phyloP scores from a whole-genome alignment of 192 early-diverging fungal species.

The Phycomyces blakesleeanus region DNA sequence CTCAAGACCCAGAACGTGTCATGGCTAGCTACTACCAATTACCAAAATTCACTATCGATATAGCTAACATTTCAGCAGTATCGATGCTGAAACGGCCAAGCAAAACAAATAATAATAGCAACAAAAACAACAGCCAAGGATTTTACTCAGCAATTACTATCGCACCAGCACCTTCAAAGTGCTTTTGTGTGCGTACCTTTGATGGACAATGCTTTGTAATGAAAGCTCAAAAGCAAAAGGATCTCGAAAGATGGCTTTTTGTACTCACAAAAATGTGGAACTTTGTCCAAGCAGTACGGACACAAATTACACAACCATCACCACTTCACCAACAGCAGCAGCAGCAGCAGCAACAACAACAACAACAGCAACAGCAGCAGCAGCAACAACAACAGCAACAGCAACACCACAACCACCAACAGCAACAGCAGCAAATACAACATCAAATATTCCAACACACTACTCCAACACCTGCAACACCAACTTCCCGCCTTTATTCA shows the following conservation, averaged over 20 bases:
- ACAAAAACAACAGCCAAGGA: not conserved
- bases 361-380: too few relatives aligned
- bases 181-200: conserved; percentile 28
- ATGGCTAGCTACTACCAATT: conserved; percentile 39
- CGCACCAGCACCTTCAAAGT: not conserved
- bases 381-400: too few relatives aligned
- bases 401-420: too few relatives aligned
- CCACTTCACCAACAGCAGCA: too few relatives aligned
- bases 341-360: too few relatives aligned
- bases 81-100: conserved; percentile 19
- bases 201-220: conserved; percentile 23
- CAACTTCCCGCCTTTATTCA: not conserved
- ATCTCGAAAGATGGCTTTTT: conserved; percentile 38
- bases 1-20: conserved; percentile 41
- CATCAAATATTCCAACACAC: not conserved
- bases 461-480: conserved; percentile 3
- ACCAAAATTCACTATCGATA: conserved; percentile 33
- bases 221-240: conserved; percentile 34
- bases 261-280: conserved; percentile 36
- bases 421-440: too few relatives aligned
- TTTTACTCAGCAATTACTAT: not conserved
- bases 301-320: not conserved
- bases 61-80: conserved; percentile 28
- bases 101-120: too few relatives aligned
- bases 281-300: conserved; percentile 17